Conservation (phyloP, 2,329 filamentous ascomycete species). For the Knoxdaviesia proteae region DNA sequence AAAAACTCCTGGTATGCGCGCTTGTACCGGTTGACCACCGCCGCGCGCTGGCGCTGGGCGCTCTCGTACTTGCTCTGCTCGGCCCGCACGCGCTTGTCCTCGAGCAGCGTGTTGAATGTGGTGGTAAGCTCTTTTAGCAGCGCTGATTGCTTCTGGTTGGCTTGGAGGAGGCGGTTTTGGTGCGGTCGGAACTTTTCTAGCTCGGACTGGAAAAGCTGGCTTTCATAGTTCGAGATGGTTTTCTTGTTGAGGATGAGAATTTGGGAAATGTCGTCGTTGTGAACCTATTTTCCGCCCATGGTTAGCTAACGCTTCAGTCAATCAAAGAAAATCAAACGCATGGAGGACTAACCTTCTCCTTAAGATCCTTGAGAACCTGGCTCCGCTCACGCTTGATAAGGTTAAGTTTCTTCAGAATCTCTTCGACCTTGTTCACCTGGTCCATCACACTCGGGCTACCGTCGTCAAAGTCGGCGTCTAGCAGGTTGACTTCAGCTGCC, state of each 20-base stretch:
- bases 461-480: slow-evolving; percentile 87
- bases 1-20: slow-evolving; percentile 83
- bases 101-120: slow-evolving; percentile 68
- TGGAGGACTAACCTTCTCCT: slow-evolving; percentile 60
- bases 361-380: slow-evolving; percentile 87
- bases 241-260: slow-evolving; percentile 97
- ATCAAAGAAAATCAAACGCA: background rate
- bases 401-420: slow-evolving; percentile 75
- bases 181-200: slow-evolving; percentile 94
- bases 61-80: slow-evolving; percentile 92
- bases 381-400: slow-evolving; percentile 79
- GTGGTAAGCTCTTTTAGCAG: slow-evolving; percentile 87
- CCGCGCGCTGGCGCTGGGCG: slow-evolving; percentile 62
- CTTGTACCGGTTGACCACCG: slow-evolving; percentile 72
- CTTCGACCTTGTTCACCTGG: slow-evolving; percentile 76
- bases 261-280: slow-evolving; percentile 92
- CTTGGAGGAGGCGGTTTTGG: slow-evolving; percentile 76
- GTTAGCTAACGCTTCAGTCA: background rate
- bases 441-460: slow-evolving; percentile 62
- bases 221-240: slow-evolving; percentile 77
- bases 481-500: slow-evolving; percentile 48
- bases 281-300: slow-evolving; percentile 37
- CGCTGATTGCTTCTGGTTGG: slow-evolving; percentile 84
- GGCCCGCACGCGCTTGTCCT: slow-evolving; percentile 80
- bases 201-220: slow-evolving; percentile 81